Evolutionary conservation across 2,329 filamentous ascomycete genomes (phyloP).

Genomic region (Fusarium burgessii): DNA sequence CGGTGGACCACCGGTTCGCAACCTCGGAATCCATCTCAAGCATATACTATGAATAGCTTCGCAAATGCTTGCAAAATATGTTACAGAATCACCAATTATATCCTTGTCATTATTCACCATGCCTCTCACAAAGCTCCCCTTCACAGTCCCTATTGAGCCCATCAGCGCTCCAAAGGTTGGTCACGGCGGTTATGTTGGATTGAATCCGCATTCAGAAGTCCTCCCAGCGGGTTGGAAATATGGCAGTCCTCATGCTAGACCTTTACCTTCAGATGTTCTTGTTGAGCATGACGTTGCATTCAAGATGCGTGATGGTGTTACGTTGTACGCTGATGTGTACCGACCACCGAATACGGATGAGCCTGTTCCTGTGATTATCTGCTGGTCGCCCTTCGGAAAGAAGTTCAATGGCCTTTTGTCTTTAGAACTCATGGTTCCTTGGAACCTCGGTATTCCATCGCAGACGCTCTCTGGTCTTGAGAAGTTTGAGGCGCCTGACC

Average conservation of each 20-base stretch:
- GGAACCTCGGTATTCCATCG: neutral
- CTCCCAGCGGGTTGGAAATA: conserved; percentile 12
- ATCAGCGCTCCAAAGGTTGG: conserved; percentile 7
- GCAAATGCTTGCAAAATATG: rapidly evolving
- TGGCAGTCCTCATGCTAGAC: neutral
- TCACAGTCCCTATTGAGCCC: conserved; percentile 7
- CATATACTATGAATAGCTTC: conserved; percentile 2
- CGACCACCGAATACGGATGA: conserved; percentile 5
- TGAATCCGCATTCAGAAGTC: conserved; percentile 13
- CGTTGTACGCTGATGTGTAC: conserved; percentile 13
- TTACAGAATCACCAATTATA: neutral
- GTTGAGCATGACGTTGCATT: conserved; percentile 20
- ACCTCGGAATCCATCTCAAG: conserved; percentile 6
- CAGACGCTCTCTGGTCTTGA: conserved; percentile 5
- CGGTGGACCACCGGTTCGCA: conserved; percentile 2
- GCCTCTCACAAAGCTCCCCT: conserved; percentile 9
- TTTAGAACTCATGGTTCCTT: neutral
- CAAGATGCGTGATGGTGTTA: neutral
- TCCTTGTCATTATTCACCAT: neutral
- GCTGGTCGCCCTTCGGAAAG: conserved; percentile 22
- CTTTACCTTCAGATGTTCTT: neutral
- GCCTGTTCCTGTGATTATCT: conserved; percentile 4
- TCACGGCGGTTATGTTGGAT: neutral
- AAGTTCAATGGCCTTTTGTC: conserved; percentile 21
- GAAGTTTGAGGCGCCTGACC: conserved; percentile 18